Percentiles rank a stretch among this genome's conserved stretches.
phyloP scores from a whole-genome alignment of 2,329 filamentous ascomycete species.

The Pyrenochaeta sp. region DNA sequence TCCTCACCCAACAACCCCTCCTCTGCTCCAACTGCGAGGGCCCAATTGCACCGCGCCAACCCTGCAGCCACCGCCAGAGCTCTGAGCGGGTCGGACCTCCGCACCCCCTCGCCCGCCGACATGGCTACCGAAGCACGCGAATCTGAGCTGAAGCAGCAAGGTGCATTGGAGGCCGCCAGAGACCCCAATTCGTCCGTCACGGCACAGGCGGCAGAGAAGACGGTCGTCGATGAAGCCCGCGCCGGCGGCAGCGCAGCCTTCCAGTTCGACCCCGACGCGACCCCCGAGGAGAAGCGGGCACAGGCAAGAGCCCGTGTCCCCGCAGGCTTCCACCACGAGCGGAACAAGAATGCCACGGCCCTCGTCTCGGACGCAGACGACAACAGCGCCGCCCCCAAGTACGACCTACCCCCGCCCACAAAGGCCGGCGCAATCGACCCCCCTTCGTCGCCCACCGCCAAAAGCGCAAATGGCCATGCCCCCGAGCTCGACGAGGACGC shows the following conservation, averaged over 20 bases:
- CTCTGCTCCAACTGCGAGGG: constrained; percentile 3
- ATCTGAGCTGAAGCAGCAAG: constrained; percentile 81
- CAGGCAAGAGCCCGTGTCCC: constrained; percentile 75
- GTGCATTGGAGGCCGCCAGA: constrained; percentile 77
- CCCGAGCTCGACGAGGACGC: constrained; percentile 64
- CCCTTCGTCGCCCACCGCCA: constrained; percentile 59
- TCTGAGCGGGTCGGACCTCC: constrained; percentile 9
- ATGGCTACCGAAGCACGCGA: constrained; percentile 46
- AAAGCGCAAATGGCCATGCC: constrained; percentile 59
- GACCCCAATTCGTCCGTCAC: constrained; percentile 74
- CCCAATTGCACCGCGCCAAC: constrained; percentile 15
- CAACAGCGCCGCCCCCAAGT: constrained; percentile 58
- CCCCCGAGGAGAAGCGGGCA: constrained; percentile 81
- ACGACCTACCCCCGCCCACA: constrained; percentile 79
- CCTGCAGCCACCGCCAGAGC: not conserved
- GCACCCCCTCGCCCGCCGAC: constrained; percentile 23
- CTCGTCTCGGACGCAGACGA: constrained; percentile 76
- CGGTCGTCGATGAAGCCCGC: constrained; percentile 78
- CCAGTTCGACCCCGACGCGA: constrained; percentile 87
- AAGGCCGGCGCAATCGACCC: constrained; percentile 72
- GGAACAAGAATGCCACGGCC: constrained; percentile 70
- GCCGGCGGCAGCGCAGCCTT: constrained; percentile 82
- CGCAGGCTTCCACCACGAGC: constrained; percentile 68
- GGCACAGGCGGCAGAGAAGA: constrained; percentile 75
- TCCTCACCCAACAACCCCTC: not conserved